Evolutionary conservation across 306 rosid species (phyloP).

Genomic region (Alnus glutinosa): DNA sequence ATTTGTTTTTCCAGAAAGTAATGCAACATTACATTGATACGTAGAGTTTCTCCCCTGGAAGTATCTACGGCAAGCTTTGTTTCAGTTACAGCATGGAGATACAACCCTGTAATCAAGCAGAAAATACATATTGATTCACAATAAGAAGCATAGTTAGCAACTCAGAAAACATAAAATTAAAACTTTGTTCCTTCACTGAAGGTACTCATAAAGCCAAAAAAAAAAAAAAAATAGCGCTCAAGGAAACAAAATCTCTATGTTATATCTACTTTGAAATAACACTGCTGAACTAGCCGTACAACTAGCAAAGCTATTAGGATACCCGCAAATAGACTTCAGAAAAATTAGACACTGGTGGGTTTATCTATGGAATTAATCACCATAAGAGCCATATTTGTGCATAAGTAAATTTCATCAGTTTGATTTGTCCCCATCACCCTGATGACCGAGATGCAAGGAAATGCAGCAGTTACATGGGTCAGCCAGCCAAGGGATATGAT

Average conservation of each 20-base stretch:
- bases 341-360: background rate
- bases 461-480: background rate
- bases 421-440: background rate
- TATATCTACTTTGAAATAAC: background rate
- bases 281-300: background rate
- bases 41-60: constrained; percentile 93
- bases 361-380: background rate
- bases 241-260: background rate
- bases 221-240: background rate
- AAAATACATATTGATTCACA: constrained; percentile 6
- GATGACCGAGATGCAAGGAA: background rate
- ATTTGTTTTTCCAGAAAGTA: background rate
- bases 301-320: background rate
- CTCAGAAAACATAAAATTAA: background rate
- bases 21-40: constrained; percentile 74
- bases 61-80: constrained; percentile 93
- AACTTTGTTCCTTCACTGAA: background rate
- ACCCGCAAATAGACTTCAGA: background rate
- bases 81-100: constrained; percentile 85
- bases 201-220: background rate
- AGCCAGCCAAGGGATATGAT: background rate
- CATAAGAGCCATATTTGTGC: background rate
- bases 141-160: constrained; percentile 5
- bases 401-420: background rate
- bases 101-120: constrained; percentile 54